Evolutionary conservation across 495 filamentous ascomycete genomes (phyloP).

Genomic region (Neurospora cerealis): DNA sequence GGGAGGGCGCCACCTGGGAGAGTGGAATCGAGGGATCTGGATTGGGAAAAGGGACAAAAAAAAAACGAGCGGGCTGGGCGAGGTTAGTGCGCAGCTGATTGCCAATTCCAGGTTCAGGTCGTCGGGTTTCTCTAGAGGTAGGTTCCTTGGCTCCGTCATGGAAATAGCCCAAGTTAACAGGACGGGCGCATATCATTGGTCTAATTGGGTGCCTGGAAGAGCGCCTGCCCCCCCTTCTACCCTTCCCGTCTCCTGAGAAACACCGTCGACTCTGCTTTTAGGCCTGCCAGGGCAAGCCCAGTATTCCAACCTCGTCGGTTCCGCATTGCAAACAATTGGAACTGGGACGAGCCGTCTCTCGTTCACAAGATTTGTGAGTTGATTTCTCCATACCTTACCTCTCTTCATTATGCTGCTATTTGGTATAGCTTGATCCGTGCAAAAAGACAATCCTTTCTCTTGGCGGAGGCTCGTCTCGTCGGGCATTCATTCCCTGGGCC

Average conservation of each 20-base stretch:
- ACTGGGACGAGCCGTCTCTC: conserved; percentile 4
- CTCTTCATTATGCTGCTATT: neutral
- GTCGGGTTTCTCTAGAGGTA: neutral
- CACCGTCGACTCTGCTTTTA: neutral
- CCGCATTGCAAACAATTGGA: conserved; percentile 4
- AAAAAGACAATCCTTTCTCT: neutral
- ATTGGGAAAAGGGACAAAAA: neutral
- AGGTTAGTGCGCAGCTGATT: neutral
- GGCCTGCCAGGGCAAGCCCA: conserved; percentile 10
- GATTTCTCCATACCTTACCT: neutral
- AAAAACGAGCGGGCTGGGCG: neutral
- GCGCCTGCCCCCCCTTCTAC: conserved; percentile 1
- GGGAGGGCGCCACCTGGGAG: neutral
- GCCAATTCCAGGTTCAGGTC: neutral
- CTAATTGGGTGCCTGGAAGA: neutral
- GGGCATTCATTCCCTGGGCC: neutral
- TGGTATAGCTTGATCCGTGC: neutral
- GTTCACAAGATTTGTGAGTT: conserved; percentile 19
- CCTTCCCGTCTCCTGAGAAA: conserved; percentile 14
- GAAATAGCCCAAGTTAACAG: neutral
- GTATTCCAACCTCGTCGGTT: conserved; percentile 7
- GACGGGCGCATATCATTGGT: conserved; percentile 3
- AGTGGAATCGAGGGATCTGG: neutral
- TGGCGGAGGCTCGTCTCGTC: neutral
- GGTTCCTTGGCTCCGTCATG: neutral